Evolutionary conservation across 345 rosid genomes (phyloP), one percentile per base, ranked within the genome.

Genomic region (Erysimum cheiranthoides): DNA sequence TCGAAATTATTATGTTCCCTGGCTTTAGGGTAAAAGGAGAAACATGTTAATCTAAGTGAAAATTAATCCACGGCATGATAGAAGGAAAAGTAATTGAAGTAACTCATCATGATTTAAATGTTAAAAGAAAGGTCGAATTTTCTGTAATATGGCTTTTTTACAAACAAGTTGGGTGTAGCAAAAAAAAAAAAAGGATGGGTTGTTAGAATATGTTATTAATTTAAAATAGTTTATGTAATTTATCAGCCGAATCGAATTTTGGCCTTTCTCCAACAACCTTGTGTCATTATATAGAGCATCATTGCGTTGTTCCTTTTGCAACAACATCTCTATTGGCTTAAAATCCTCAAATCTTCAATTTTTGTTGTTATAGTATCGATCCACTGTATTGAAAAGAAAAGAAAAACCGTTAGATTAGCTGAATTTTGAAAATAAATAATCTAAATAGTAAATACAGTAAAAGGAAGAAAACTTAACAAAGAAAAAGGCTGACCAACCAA

Each of bases 41-140:
- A 69, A 60, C 66, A 70, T 35, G 8, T 36, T 64, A 71, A 12
- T 14, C 16, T 1, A 32, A 42, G 9, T 47, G 39, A 64, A 64
- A 70, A 71, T 11, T 34, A 57, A 65, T 77, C 71, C 63, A 71
- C 68, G 77, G 77, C 81, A 66, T 50, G 73, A 71, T 47, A 78
- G 62, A 30, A 58, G 77, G 81, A 65, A 77, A 71, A 58, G 73
- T 71, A 50, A 71, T 57, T 65, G 61, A 71, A 36, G 31, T 70
- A 49, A 59, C 35, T 8, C 14, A 67, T 67, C 62, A 27, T 70
- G 16, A 42, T 40, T 42, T 31, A 59, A 10, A 68, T 60, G 32
- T 61, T 40, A 21, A 38, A 38, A 14, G 45, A 52, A 75, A 50
- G 5, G 34, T 40, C 34, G 31, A 0, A 18, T 25, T 31, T 31